A percentile compares a stretch with the other conserved stretches of the same genome.
phyloP scores from a whole-genome alignment of 768 basidiomycete genomes.

The Scleroderma citrinum region DNA sequence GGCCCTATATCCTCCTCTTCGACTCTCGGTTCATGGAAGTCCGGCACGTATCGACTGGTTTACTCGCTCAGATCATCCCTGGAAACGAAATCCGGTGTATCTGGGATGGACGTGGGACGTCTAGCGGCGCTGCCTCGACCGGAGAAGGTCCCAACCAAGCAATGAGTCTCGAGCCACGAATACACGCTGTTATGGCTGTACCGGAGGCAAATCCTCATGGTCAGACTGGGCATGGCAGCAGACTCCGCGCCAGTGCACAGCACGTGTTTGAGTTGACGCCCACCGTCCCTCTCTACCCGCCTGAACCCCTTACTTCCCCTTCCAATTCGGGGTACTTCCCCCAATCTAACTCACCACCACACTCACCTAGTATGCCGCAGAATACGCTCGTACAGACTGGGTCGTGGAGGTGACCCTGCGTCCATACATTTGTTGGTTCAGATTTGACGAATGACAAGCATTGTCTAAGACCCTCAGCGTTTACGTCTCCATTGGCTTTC shows the following conservation, averaged over 20 bases:
- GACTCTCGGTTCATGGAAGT: slow-evolving; percentile 90
- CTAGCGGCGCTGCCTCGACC: slow-evolving; percentile 19
- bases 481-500: neutral
- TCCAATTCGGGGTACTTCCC: slow-evolving; percentile 48
- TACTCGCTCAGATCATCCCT: slow-evolving; percentile 75
- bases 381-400: slow-evolving; percentile 4
- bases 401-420: slow-evolving; percentile 11
- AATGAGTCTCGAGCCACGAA: slow-evolving; percentile 70
- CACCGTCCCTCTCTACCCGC: slow-evolving; percentile 33
- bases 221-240: slow-evolving; percentile 32
- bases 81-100: slow-evolving; percentile 80
- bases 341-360: slow-evolving; percentile 47
- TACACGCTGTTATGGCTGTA: slow-evolving; percentile 83
- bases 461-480: too few relatives aligned
- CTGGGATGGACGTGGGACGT: slow-evolving; percentile 75
- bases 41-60: slow-evolving; percentile 74
- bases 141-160: slow-evolving; percentile 32
- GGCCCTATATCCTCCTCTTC: slow-evolving; percentile 83
- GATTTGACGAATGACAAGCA: neutral
- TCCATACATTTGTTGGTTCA: neutral
- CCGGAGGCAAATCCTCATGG: slow-evolving; percentile 27
- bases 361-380: slow-evolving; percentile 43
- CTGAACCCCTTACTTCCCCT: slow-evolving; percentile 48
- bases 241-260: slow-evolving; percentile 52
- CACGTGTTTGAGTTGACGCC: slow-evolving; percentile 71